phyloP scores from a whole-genome alignment of 1,284 basidiomycete species.

The Moesziomyces aphidis region DNA sequence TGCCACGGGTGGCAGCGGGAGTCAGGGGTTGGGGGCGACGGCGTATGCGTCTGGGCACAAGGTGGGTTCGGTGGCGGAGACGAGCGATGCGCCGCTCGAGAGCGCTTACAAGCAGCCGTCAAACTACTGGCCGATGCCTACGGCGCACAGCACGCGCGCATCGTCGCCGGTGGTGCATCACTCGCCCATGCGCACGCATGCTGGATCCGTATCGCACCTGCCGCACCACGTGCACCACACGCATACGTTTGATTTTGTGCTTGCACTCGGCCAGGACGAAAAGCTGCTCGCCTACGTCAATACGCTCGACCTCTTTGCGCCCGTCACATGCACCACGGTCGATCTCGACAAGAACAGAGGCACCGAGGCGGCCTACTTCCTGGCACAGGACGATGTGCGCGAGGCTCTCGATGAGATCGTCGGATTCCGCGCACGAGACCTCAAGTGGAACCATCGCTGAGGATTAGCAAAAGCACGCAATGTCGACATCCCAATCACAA shows the following conservation, averaged over 20 bases:
- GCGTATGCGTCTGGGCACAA: conserved; percentile 24
- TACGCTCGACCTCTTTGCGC: conserved; percentile 64
- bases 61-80: conserved; percentile 31
- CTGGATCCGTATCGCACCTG: conserved; percentile 35
- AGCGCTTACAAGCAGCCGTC: conserved; percentile 59
- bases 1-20: conserved; percentile 9
- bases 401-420: conserved; percentile 60
- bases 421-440: conserved; percentile 53
- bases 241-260: conserved; percentile 64
- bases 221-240: conserved; percentile 46
- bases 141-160: conserved; percentile 24
- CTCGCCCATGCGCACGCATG: conserved; percentile 20
- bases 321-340: conserved; percentile 62
- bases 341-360: conserved; percentile 50
- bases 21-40: conserved; percentile 27
- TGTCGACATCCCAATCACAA: too few species aligned
- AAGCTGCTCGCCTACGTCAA: conserved; percentile 62
- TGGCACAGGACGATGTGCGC: conserved; percentile 51
- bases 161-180: conserved; percentile 32
- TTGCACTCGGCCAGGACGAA: conserved; percentile 64
- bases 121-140: conserved; percentile 53
- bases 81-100: conserved; percentile 35
- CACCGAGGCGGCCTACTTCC: conserved; percentile 59
- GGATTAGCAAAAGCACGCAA: too few species aligned
- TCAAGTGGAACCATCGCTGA: conserved; percentile 47